Base-by-base conservation (phyloP, 768 basidiomycete species). In the Trametes cingulata region DNA sequence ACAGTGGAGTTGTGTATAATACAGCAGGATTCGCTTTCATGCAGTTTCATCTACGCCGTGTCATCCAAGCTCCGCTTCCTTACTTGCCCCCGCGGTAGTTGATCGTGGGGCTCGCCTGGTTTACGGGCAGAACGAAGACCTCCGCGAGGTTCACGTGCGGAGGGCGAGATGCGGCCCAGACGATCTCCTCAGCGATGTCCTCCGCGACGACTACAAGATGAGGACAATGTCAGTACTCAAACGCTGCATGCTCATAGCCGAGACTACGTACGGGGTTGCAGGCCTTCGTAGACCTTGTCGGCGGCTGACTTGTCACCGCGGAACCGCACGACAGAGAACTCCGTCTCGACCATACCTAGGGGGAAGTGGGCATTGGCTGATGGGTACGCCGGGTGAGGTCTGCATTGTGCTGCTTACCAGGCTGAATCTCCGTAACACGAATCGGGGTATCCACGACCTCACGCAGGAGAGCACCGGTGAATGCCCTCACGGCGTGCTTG, bases 131-230 rank as follows among this genome's bases (percentile, higher is more conserved):
- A 45, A 93, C 80, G 56, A 85, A 83, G 12, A 91, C 74, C 68
- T 94, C 89, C 0, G 92, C 93, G 42, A 98, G 81, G 71, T 98
- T 95, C 45, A 98, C 92, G 69, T 96, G 95, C 40, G 91, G 80
- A 12, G 95, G 95, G 41, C 95, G 87, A 12, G 90, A 82, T 19
- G 97, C 96, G 14, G 87, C 87, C 96, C 96, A 99, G 19, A 96
- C 94, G 68, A 99, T 95, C 74, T 98, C 95, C 72, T 99, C 97
- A 1, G 97, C 97, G 46, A 98, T 89, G 69, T 98, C 95, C 60
- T 88, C 81, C 7, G 88, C 86, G 6, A 83, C 81, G 73, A 96
- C 91, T 95, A 68, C 33, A 50, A 24, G 24, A 48, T 45, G 52
- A 37, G 37, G 37, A 25, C 17, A 24, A 12, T 25, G 27, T 59